Evolutionary conservation across 345 rosid genomes (phyloP).

Genomic region (Brassica juncea): DNA sequence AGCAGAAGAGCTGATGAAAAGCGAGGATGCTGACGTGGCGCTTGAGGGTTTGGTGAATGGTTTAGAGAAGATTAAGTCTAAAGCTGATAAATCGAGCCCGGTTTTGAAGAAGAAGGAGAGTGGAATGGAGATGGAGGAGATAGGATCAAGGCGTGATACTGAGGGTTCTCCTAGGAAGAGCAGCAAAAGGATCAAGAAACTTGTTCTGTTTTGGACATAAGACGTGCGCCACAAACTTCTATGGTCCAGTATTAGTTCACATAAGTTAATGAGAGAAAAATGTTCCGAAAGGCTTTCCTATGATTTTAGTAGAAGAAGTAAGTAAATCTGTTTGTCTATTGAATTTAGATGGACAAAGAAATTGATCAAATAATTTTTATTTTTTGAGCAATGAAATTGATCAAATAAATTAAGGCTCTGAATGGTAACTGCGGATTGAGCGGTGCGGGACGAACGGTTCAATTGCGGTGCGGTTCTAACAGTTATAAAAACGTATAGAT

Average conservation of each 20-base stretch:
- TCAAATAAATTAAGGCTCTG: too few species aligned
- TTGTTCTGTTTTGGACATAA: slow-evolving; percentile 37
- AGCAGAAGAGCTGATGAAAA: slow-evolving; percentile 64
- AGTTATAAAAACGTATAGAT: too few species aligned
- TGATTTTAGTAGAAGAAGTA: background rate
- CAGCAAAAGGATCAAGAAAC: slow-evolving; percentile 34
- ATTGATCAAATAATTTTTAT: too few species aligned
- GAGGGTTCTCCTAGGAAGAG: slow-evolving; percentile 35
- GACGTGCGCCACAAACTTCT: slow-evolving; percentile 5
- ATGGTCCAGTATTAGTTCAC: slow-evolving; percentile 14
- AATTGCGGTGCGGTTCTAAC: too few species aligned
- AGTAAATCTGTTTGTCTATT: background rate
- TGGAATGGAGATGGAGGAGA: slow-evolving; percentile 25
- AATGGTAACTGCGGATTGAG: too few species aligned
- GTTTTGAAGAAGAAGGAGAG: slow-evolving; percentile 15
- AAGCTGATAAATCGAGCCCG: slow-evolving; percentile 10
- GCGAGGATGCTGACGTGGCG: slow-evolving; percentile 51
- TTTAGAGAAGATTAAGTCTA: slow-evolving; percentile 46
- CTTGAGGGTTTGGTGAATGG: slow-evolving; percentile 51
- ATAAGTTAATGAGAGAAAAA: background rate
- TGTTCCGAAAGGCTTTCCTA: background rate
- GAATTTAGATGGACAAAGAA: background rate
- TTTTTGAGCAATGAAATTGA: too few species aligned
- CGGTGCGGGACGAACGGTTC: too few species aligned
- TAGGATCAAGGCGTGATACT: slow-evolving; percentile 16